Conservation (phyloP, 345 rosid genomes). For the Iberis pinnata region DNA sequence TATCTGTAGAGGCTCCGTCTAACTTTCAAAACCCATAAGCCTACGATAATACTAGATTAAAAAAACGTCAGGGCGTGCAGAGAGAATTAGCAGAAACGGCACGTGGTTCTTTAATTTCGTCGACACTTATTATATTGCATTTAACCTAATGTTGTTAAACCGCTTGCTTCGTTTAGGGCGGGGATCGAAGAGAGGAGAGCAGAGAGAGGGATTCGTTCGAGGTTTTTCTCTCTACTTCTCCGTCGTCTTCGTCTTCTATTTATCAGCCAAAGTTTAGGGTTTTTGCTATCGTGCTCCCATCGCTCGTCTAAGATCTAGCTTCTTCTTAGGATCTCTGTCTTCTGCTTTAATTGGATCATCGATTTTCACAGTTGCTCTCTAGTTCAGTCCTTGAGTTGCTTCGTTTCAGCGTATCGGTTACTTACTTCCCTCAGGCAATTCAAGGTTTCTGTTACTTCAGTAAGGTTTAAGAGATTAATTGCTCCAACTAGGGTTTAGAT, state of each 20-base stretch:
- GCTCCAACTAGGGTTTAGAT: conserved; percentile 8
- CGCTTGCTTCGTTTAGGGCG: neutral
- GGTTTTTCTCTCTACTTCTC: conserved; percentile 12
- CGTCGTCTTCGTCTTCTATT: conserved; percentile 14
- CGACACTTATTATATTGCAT: too few species aligned
- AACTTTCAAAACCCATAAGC: too few species aligned
- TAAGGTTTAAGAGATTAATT: neutral
- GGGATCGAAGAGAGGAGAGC: conserved; percentile 4
- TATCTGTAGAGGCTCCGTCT: too few species aligned
- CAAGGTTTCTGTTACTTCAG: neutral
- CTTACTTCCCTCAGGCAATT: neutral
- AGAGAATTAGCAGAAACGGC: neutral
- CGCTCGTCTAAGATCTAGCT: neutral
- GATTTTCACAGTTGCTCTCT: neutral
- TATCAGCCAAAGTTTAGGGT: neutral
- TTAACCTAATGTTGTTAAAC: neutral
- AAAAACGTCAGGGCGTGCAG: conserved; percentile 1
- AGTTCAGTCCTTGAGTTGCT: conserved; percentile 5
- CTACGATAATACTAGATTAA: too few species aligned
- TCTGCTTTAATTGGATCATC: conserved; percentile 10
- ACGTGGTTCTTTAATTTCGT: neutral
- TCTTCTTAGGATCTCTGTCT: neutral
- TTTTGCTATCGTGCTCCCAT: conserved; percentile 1
- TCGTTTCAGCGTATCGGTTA: neutral
- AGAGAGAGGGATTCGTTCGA: neutral